phyloP scores from a whole-genome alignment of 2,329 filamentous ascomycete species.

The Dothideomycetes sp. region DNA sequence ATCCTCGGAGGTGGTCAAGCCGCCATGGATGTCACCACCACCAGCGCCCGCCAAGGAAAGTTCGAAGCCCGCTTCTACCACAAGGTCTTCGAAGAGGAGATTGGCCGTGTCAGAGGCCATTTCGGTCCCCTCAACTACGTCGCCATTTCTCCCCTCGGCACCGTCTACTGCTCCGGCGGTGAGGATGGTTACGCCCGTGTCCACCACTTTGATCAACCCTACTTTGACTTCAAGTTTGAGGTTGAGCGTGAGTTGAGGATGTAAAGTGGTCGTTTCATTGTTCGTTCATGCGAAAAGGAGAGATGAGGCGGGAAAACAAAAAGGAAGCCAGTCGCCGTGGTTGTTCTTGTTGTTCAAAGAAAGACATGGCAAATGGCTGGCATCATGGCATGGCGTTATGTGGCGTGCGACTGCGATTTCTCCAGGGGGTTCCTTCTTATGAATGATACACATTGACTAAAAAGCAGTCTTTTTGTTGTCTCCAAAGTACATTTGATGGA shows the following conservation, averaged over 20 bases:
- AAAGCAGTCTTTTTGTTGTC: background rate
- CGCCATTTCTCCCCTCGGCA: constrained; percentile 82
- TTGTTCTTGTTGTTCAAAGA: background rate
- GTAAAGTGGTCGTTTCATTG: too few species aligned
- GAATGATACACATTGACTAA: constrained; percentile 6
- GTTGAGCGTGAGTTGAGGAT: constrained; percentile 69
- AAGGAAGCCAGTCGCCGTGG: too few species aligned
- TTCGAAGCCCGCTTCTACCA: constrained; percentile 99
- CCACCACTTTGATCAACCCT: constrained; percentile 96
- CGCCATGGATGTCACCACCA: constrained; percentile 97
- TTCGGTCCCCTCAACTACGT: constrained; percentile 97
- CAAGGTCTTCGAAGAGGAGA: constrained; percentile 98
- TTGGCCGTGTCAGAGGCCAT: constrained; percentile 91
- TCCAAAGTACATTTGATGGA: background rate
- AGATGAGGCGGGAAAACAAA: too few species aligned
- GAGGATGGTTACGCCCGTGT: constrained; percentile 98
- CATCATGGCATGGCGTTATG: constrained; percentile 22
- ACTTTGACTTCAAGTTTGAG: constrained; percentile 98
- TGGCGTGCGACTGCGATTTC: constrained; percentile 13
- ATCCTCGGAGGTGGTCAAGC: constrained; percentile 97
- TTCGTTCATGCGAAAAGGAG: too few species aligned
- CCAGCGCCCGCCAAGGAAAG: constrained; percentile 88
- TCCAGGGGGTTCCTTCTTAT: constrained; percentile 1
- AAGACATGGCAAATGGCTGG: constrained; percentile 34
- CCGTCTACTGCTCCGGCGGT: constrained; percentile 87